Percentiles rank a stretch among this genome's conserved stretches.
Conservation (phyloP, 805 yeast genomes). For the Nakazawaea sp. region DNA sequence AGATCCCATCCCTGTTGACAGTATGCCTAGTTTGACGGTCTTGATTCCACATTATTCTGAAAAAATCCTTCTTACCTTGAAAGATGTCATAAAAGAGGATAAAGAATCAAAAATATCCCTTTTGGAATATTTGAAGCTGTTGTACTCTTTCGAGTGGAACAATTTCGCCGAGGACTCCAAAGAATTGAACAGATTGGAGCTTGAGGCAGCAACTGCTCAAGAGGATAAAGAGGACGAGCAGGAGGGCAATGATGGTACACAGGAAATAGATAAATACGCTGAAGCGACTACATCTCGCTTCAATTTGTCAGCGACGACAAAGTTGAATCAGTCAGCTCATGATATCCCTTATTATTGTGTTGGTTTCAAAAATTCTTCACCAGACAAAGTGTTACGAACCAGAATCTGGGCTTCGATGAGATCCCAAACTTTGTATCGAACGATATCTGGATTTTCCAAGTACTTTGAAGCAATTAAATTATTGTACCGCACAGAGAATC, state of each 20-base stretch:
- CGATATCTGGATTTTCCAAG: slow-evolving; percentile 79
- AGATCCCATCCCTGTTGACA: slow-evolving; percentile 38
- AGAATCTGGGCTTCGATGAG: slow-evolving; percentile 84
- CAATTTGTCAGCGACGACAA: slow-evolving; percentile 17
- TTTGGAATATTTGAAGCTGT: slow-evolving; percentile 70
- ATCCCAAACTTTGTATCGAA: slow-evolving; percentile 77
- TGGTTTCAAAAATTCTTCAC: slow-evolving; percentile 64
- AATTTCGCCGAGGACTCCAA: slow-evolving; percentile 74
- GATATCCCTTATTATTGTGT: slow-evolving; percentile 67
- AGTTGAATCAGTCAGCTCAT: slow-evolving; percentile 35
- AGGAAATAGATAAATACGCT: slow-evolving; percentile 9
- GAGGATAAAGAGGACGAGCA: slow-evolving; percentile 23
- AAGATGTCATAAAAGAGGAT: slow-evolving; percentile 40
- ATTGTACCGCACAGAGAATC: slow-evolving; percentile 60
- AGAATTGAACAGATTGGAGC: slow-evolving; percentile 10
- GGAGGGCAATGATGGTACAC: slow-evolving; percentile 31
- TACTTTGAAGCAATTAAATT: slow-evolving; percentile 68
- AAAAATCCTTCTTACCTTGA: slow-evolving; percentile 35
- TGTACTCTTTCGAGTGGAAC: slow-evolving; percentile 75
- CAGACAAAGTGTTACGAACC: slow-evolving; percentile 61
- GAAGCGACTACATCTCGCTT: too few relatives aligned
- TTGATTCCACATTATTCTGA: slow-evolving; percentile 48
- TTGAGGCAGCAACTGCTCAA: slow-evolving; percentile 52
- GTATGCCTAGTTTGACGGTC: slow-evolving; percentile 46
- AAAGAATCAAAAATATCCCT: slow-evolving; percentile 43